Percentiles rank a stretch among this genome's conserved stretches.
These are phyloP conservation scores for Nannochloris sp. DNA, from an alignment of 139 green algal species.

Conservation along the genomic window DNA sequence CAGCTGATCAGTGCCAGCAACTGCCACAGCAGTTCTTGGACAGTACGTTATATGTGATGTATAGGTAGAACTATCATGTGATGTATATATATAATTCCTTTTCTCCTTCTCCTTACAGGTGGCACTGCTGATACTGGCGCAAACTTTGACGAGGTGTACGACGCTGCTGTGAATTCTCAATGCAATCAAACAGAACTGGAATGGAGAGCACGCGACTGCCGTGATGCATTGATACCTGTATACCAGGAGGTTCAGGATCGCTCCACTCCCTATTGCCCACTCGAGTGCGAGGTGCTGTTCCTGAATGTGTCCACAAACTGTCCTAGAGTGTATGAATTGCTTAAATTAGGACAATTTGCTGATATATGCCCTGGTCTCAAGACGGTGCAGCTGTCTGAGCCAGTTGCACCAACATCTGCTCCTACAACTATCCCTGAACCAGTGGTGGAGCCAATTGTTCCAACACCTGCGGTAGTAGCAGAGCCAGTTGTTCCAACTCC, in stretches of 20 bases:
- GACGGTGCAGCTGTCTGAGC: not conserved
- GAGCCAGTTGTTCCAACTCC: too few species aligned
- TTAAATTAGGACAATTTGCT: not conserved
- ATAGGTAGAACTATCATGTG: not conserved
- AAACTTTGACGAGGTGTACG: constrained; percentile 4
- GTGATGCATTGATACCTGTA: constrained; percentile 5
- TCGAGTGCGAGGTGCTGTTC: not conserved
- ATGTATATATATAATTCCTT: not conserved
- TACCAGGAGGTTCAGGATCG: constrained; percentile 14
- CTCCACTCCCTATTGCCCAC: not conserved
- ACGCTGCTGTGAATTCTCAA: not conserved
- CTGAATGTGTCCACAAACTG: constrained; percentile 1
- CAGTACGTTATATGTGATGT: not conserved
- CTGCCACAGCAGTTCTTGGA: not conserved
- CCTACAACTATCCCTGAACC: too few species aligned
- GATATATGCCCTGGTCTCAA: not conserved
- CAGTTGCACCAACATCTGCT: too few species aligned
- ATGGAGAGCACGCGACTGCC: constrained; percentile 2
- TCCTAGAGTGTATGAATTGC: not conserved
- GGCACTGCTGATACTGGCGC: not conserved
- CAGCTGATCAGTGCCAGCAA: not conserved
- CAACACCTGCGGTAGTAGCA: too few species aligned
- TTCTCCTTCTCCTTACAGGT: not conserved
- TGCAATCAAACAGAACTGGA: constrained; percentile 2
- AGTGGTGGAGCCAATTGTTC: too few species aligned